Evolutionary conservation across 768 basidiomycete genomes (phyloP).

Genomic region (Hypholoma sublateritium): DNA sequence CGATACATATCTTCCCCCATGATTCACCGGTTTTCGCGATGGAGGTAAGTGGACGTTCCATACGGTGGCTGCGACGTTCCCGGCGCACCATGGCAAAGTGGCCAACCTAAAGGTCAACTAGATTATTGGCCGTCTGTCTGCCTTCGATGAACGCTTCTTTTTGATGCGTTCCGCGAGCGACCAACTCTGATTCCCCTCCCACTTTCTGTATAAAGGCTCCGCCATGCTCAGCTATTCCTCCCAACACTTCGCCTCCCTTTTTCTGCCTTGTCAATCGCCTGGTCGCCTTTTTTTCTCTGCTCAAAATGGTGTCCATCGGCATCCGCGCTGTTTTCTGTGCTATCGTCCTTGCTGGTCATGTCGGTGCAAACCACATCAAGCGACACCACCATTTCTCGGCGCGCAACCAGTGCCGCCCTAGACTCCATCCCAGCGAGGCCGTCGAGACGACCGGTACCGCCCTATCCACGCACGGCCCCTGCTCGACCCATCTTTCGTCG

Average conservation of each 20-base stretch:
- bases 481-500: neutral
- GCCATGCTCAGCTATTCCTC: neutral
- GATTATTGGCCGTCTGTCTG: slow-evolving; percentile 10
- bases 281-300: neutral
- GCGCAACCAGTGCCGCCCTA: slow-evolving; percentile 16
- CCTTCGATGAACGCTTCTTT: slow-evolving; percentile 8
- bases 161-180: slow-evolving; percentile 10
- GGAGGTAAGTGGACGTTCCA: slow-evolving; percentile 1
- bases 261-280: slow-evolving; percentile 1
- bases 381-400: slow-evolving; percentile 9
- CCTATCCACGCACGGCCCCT: neutral
- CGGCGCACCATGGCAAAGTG: slow-evolving; percentile 3
- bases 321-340: slow-evolving; percentile 10
- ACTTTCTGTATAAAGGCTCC: neutral
- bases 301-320: slow-evolving; percentile 11
- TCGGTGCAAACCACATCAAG: slow-evolving; percentile 15
- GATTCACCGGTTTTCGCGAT: neutral
- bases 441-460: neutral
- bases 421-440: slow-evolving; percentile 13
- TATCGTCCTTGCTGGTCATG: slow-evolving; percentile 19
- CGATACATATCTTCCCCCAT: slow-evolving; percentile 2
- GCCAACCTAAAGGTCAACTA: slow-evolving; percentile 10
- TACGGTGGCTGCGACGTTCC: slow-evolving; percentile 8
- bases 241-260: slow-evolving; percentile 2
- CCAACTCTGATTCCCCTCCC: neutral